Conservation (phyloP, 257 asterid species). For the Datura wrightii region DNA sequence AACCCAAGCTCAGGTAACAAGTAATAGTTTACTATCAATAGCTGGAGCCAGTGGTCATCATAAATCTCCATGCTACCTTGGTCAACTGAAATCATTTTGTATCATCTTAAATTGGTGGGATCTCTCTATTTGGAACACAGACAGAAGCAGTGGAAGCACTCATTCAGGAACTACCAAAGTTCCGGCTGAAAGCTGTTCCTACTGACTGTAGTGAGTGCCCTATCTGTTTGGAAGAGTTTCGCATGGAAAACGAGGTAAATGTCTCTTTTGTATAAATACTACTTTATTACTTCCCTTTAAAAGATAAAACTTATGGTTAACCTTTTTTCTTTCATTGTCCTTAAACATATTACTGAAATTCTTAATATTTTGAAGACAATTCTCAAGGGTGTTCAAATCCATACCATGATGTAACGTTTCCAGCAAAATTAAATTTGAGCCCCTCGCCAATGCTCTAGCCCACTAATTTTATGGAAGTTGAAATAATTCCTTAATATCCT, state of each 20-base stretch:
- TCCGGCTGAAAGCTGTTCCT: constrained; percentile 77
- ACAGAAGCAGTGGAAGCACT: constrained; percentile 88
- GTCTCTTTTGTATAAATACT: neutral
- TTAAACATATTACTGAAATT: neutral
- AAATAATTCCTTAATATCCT: neutral
- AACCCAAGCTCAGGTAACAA: constrained; percentile 87
- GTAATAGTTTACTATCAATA: constrained; percentile 25
- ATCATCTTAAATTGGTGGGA: constrained; percentile 7
- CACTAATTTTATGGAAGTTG: neutral
- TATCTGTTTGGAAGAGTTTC: constrained; percentile 82
- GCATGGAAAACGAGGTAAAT: constrained; percentile 67
- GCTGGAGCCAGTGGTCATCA: neutral
- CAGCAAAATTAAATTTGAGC: neutral
- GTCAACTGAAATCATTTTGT: neutral
- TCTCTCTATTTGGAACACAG: constrained; percentile 47
- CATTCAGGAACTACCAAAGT: constrained; percentile 83
- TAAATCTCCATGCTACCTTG: neutral
- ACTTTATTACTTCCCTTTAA: neutral
- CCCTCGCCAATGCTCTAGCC: neutral
- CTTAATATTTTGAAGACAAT: neutral
- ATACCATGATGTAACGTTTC: neutral
- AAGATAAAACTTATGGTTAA: neutral
- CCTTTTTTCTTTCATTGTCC: neutral
- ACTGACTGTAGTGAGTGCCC: constrained; percentile 84
- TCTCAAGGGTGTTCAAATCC: constrained; percentile 18